These are phyloP conservation scores for Cryphonectria naterciae DNA, from an alignment of 2,329 filamentous ascomycete genomes.

Conservation along the genomic window DNA sequence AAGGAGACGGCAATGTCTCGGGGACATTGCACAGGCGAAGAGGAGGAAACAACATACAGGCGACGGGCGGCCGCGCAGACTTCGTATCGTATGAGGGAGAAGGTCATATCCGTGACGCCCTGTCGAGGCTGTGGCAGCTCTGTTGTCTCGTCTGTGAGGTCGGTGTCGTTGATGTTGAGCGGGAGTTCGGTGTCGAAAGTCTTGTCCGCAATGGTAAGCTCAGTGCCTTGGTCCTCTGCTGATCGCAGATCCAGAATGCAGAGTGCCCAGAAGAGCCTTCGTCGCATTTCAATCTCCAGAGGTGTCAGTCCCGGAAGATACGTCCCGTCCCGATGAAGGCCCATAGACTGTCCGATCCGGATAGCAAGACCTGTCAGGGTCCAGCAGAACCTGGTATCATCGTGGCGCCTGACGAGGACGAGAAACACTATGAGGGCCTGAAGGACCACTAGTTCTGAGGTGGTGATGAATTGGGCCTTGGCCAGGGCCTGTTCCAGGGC, in stretches of 20 bases:
- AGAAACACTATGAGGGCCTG: conserved; percentile 67
- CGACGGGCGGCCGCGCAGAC: conserved; percentile 46
- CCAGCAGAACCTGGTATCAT: conserved; percentile 62
- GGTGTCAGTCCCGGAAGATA: conserved; percentile 56
- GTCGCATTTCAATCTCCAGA: conserved; percentile 66
- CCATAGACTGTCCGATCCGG: conserved; percentile 57
- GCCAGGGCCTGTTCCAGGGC: conserved; percentile 64
- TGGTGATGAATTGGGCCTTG: conserved; percentile 63
- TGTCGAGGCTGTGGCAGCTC: conserved; percentile 50
- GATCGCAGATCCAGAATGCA: conserved; percentile 63
- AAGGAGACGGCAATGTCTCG: conserved; percentile 40
- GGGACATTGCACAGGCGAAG: conserved; percentile 37
- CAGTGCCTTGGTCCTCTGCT: conserved; percentile 62
- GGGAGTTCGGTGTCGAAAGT: conserved; percentile 59
- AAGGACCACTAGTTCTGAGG: conserved; percentile 61
- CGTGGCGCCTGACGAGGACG: conserved; percentile 54
- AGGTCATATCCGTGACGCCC: conserved; percentile 58
- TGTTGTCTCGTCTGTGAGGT: conserved; percentile 52
- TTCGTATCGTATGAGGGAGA: conserved; percentile 48
- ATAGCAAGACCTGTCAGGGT: conserved; percentile 66
- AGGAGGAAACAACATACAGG: conserved; percentile 43
- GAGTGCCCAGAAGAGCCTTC: conserved; percentile 66
- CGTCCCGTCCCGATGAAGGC: conserved; percentile 61
- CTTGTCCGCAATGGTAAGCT: conserved; percentile 49
- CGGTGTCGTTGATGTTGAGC: conserved; percentile 60